Evolutionary conservation across 2,329 filamentous ascomycete genomes (phyloP), one percentile per base, ranked within the genome.

Genomic region (Penicillium nordicum): DNA sequence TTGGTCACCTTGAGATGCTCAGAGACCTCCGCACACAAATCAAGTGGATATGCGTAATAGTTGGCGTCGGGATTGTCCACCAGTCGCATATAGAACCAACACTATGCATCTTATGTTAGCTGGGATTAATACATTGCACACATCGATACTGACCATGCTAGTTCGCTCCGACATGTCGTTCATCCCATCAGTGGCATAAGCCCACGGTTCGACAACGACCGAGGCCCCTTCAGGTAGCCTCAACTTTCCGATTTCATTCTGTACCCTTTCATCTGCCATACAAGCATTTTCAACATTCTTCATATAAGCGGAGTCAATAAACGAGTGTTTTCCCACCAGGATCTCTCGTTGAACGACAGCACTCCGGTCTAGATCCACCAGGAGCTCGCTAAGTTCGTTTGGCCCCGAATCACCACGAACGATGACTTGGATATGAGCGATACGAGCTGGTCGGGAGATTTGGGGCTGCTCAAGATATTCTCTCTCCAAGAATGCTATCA

Each of bases 41-140:
- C 78, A 9, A 84, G 73, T 0, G 83, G 82, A 53, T 84, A 84
- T 4, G 82, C 82, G 61, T 84, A 84, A 67, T 81, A 79, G 62
- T 85, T 84, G 34, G 80, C 77, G 53, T 84, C 80, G 0, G 68
- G 65, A 32, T 80, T 72, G 0, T 74, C 67, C 0, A 71, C 51
- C 0, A 81, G 60, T 4, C 74, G 66, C 69, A 76, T 72, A 62
- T 77, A 78, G 12, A 53, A 53, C 50, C 50, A 53, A 32, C 50
- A 53, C 50, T 53, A 16, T 37, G 2, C 23, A 25, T 51, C 8
- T 14, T n/a, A n/a, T n/a, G 27, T 50, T n/a, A 50, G 27, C 18
- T 23, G 8, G 5, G 14, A 10, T 40, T 21, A 11, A 23, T 12
- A 41, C 3, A 23, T n/a, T 50, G 9, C 8, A 14, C 18, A 10